Evolutionary conservation across 1,139 yeast species (phyloP).

Genomic region (Pneumocystis carinii): DNA sequence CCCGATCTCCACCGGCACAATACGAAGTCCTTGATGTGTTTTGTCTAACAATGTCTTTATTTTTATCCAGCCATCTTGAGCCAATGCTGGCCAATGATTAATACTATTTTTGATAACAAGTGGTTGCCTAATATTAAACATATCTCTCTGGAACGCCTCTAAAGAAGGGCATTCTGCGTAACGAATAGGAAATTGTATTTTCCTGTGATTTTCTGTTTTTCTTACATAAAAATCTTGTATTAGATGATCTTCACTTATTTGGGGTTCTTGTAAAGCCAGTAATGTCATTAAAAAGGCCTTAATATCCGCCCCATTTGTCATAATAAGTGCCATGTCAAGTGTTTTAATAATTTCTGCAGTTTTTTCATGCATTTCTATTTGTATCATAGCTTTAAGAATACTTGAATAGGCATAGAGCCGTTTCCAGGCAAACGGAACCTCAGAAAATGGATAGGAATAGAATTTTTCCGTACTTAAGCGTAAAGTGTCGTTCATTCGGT

Average conservation of each 20-base stretch:
- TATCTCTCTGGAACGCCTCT: not conserved
- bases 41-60: constrained; percentile 8
- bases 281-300: not conserved
- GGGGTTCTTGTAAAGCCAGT: not conserved
- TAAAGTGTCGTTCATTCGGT: not conserved
- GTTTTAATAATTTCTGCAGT: not conserved
- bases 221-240: not conserved
- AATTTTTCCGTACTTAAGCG: not conserved
- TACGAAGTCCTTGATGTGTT: constrained; percentile 13
- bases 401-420: not conserved
- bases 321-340: not conserved
- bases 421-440: not conserved
- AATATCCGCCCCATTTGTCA: not conserved
- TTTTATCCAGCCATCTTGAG: constrained; percentile 12
- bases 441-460: not conserved
- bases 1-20: constrained; percentile 18
- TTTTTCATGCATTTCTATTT: not conserved
- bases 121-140: constrained; percentile 3
- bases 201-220: not conserved
- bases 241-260: not conserved
- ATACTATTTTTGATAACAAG: constrained; percentile 10
- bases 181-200: not conserved
- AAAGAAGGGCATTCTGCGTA: not conserved
- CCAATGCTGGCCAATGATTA: constrained; percentile 16
- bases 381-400: not conserved